Evolutionary conservation across 2,329 filamentous ascomycete species (phyloP).

Genomic region (Thielaviopsis musarum): DNA sequence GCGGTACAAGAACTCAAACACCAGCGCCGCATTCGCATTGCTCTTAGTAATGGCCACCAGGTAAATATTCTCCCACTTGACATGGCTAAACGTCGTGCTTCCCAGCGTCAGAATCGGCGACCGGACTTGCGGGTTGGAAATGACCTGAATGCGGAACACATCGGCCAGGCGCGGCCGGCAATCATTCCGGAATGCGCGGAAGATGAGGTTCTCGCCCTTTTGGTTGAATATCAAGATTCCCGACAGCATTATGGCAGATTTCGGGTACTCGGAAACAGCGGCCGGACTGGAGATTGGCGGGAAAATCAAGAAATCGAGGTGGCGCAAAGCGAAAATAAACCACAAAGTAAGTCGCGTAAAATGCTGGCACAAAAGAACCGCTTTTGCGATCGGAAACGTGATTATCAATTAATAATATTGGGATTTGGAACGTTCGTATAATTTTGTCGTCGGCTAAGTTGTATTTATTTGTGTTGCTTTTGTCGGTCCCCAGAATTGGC

Average conservation of each 20-base stretch:
- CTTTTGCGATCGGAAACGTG: background rate
- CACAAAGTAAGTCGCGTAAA: background rate
- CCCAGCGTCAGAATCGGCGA: constrained; percentile 94
- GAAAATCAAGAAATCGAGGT: background rate
- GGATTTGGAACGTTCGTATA: background rate
- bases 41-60: constrained; percentile 95
- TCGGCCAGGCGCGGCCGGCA: constrained; percentile 94
- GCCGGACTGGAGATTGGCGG: background rate
- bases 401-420: background rate
- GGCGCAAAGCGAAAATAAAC: background rate
- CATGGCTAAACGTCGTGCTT: constrained; percentile 97
- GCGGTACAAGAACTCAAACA: constrained; percentile 95
- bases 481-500: background rate
- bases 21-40: constrained; percentile 94
- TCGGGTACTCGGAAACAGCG: background rate
- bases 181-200: constrained; percentile 96
- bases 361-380: background rate
- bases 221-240: constrained; percentile 98
- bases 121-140: constrained; percentile 92
- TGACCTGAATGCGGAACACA: constrained; percentile 98
- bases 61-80: constrained; percentile 99
- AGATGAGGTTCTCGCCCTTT: constrained; percentile 99
- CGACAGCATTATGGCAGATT: constrained; percentile 54
- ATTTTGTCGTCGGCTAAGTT: background rate
- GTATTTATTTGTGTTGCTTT: background rate